Conservation (phyloP, 345 rosid species). For the Leavenworthia alabamica region DNA sequence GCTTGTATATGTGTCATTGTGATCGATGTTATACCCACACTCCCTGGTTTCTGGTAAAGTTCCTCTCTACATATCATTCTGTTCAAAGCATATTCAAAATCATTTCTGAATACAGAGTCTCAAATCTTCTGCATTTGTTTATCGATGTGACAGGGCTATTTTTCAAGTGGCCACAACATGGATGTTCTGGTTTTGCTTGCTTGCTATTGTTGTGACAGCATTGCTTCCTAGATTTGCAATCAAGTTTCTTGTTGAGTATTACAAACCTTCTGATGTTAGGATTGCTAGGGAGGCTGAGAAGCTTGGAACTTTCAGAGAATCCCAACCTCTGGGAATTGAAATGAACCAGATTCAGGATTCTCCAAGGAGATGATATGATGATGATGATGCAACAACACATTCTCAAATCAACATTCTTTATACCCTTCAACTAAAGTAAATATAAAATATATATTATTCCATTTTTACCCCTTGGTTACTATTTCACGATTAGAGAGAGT, state of each 20-base stretch:
- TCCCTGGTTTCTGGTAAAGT: constrained; percentile 86
- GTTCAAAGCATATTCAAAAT: background rate
- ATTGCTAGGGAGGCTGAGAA: constrained; percentile 76
- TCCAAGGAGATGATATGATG: constrained; percentile 32
- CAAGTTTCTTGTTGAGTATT: constrained; percentile 58
- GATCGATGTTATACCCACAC: constrained; percentile 60
- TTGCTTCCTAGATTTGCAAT: constrained; percentile 64
- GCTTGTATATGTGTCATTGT: constrained; percentile 65
- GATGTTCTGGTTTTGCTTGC: constrained; percentile 81
- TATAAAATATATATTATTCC: constrained; percentile 13
- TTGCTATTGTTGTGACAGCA: constrained; percentile 54
- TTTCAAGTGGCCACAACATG: constrained; percentile 48
- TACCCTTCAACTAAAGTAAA: constrained; percentile 28
- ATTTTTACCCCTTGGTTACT: constrained; percentile 26
- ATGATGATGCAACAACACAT: constrained; percentile 19
- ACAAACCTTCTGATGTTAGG: constrained; percentile 63
- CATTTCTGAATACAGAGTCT: background rate
- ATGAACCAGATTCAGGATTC: constrained; percentile 52
- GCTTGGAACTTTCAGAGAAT: constrained; percentile 35
- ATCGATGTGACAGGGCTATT: constrained; percentile 64
- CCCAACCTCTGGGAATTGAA: constrained; percentile 48
- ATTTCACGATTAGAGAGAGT: constrained; percentile 38
- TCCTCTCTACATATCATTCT: constrained; percentile 9
- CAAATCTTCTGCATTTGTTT: background rate
- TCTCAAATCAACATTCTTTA: constrained; percentile 24